Base-by-base conservation (phyloP, 2,329 filamentous ascomycete genomes). In the Coniella vitis region DNA sequence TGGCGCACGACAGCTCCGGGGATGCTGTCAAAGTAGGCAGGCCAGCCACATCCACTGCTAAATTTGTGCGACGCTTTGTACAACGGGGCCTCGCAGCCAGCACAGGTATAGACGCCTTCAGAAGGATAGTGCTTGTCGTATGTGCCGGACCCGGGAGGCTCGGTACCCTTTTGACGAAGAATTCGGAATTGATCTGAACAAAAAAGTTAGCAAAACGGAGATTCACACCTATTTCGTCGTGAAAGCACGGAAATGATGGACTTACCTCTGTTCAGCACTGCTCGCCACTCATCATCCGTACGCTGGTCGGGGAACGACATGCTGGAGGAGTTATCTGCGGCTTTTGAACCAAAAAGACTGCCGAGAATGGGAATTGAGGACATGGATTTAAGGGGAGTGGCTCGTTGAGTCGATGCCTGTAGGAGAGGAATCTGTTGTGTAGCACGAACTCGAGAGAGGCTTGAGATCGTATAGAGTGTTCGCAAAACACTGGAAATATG, bases 61-160 rank as follows among this genome's bases (percentile, higher is more conserved):
- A 98, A 98, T 68, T 98, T 98, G 70, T 95, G 90, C 55, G 78
- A 78, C 22, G 93, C 90, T 66, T 84, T 91, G 79, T 98, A 98
- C 16, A 98, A 81, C 4, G 93, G 90, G 7, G 90, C 79, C 22
- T 83, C 68, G 74, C 93, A 98, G 45, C 81, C 93, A 16, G 87
- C 87, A 69, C 93, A 98, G 39, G 76, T 83, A 72, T 97, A 98
- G 47, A 89, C 79, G 49, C 93, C 94, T 4, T 76, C 63, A 0
- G 76, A 68, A 1, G 90, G 83, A 63, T 83, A 78, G 73, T 96
- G 90, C 66, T 91, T 89, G 72, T 98, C 85, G 65, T 86, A 96
- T 65, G 85, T 81, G 61, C 91, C 90, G 5, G 84, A 83, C 57
- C 80, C 83, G 14, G 91, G 80, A 2, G 79, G 69, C 65, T 98